Percentiles rank a stretch among this genome's conserved stretches.
phyloP scores from a whole-genome alignment of 352 stramenopile genomes.

The Globisporangium megalacanthum region DNA sequence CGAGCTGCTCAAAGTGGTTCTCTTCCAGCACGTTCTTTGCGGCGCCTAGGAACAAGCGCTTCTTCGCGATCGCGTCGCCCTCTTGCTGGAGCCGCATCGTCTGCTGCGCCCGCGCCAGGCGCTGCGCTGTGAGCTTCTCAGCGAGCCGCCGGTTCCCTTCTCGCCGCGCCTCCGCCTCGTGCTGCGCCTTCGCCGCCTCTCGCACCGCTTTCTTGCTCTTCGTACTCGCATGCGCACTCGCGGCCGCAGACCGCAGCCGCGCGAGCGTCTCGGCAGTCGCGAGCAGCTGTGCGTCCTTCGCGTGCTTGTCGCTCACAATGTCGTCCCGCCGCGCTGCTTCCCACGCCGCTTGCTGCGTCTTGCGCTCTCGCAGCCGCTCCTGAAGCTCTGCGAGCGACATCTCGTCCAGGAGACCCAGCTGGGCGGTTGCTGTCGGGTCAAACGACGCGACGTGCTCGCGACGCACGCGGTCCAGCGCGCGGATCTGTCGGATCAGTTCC shows the following conservation, averaged over 20 bases:
- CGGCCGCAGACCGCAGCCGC: conserved; percentile 55
- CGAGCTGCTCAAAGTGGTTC: conserved; percentile 66
- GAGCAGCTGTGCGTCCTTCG: conserved; percentile 71
- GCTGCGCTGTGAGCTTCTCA: conserved; percentile 62
- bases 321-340: conserved; percentile 57
- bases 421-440: conserved; percentile 84
- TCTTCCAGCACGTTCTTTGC: conserved; percentile 82
- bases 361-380: conserved; percentile 78
- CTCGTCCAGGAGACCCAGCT: conserved; percentile 87
- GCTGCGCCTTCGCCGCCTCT: conserved; percentile 39
- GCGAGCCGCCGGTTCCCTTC: conserved; percentile 73
- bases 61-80: conserved; percentile 61
- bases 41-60: conserved; percentile 79
- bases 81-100: conserved; percentile 45
- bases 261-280: conserved; percentile 78
- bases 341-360: conserved; percentile 60
- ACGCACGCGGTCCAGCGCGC: conserved; percentile 74
- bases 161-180: conserved; percentile 49
- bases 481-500: conserved; percentile 84
- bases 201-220: conserved; percentile 53
- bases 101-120: conserved; percentile 39
- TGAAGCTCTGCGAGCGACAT: conserved; percentile 88
- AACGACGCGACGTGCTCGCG: conserved; percentile 83
- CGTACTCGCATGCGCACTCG: conserved; percentile 48
- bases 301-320: conserved; percentile 70